These are phyloP conservation scores for Fusarium compactum DNA, from an alignment of 2,329 filamentous ascomycete genomes.

Conservation along the genomic window DNA sequence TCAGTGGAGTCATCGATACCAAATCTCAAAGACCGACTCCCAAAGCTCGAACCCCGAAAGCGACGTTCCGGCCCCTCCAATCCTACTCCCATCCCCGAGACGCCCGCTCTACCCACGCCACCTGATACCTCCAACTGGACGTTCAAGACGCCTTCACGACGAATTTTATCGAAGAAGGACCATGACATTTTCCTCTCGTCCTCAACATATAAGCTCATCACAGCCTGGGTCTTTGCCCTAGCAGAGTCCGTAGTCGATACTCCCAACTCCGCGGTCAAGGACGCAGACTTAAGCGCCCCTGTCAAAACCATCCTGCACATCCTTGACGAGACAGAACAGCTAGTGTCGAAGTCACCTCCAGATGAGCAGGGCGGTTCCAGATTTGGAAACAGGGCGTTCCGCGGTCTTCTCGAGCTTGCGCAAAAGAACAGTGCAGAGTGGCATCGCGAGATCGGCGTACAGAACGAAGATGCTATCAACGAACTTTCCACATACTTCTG, in stretches of 20 bases:
- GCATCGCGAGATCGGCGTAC: constrained; percentile 72
- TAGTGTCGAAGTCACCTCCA: constrained; percentile 79
- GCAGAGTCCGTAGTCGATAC: constrained; percentile 82
- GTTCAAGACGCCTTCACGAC: constrained; percentile 77
- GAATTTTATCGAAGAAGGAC: constrained; percentile 85
- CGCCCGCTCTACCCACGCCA: constrained; percentile 77
- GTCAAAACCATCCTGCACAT: constrained; percentile 76
- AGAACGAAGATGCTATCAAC: constrained; percentile 64
- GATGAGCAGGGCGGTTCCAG: constrained; percentile 88
- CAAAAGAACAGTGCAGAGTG: constrained; percentile 68
- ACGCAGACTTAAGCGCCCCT: constrained; percentile 68
- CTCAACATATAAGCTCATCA: constrained; percentile 78
- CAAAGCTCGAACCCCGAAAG: constrained; percentile 75
- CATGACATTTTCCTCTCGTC: constrained; percentile 86
- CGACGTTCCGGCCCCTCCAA: constrained; percentile 65
- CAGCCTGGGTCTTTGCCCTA: constrained; percentile 87
- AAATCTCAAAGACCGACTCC: constrained; percentile 66
- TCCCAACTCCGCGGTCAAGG: constrained; percentile 70
- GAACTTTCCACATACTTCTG: constrained; percentile 85
- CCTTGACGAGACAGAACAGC: constrained; percentile 74
- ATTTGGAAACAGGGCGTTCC: constrained; percentile 95
- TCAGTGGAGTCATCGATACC: constrained; percentile 45
- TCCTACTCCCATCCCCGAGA: constrained; percentile 75
- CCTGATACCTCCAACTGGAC: constrained; percentile 69
- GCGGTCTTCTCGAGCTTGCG: constrained; percentile 79